phyloP scores from a whole-genome alignment of 2,329 filamentous ascomycete species.

The Beauveria medogensis region DNA sequence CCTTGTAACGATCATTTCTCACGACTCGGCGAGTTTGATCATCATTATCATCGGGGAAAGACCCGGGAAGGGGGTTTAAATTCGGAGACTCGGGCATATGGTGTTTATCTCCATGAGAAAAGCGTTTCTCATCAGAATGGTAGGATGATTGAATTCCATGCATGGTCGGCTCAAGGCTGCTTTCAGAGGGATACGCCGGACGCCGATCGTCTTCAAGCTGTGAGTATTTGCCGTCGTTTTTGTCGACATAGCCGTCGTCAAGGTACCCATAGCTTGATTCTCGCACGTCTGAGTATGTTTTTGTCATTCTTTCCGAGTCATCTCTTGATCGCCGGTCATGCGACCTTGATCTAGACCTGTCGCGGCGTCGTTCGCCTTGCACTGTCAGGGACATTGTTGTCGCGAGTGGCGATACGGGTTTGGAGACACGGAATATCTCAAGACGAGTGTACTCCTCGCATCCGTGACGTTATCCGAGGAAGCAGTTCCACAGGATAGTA shows the following conservation, averaged over 20 bases:
- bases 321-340: constrained; percentile 26
- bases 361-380: constrained; percentile 35
- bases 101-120: constrained; percentile 27
- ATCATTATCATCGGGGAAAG: constrained; percentile 24
- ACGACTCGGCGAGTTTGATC: constrained; percentile 12
- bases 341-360: constrained; percentile 41
- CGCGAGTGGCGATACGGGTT: not conserved
- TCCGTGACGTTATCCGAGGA: not conserved
- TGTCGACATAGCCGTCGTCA: constrained; percentile 23
- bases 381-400: constrained; percentile 43
- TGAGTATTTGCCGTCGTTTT: constrained; percentile 29
- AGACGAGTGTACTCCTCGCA: too few species aligned
- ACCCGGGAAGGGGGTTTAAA: constrained; percentile 24
- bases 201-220: constrained; percentile 23
- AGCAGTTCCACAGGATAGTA: not conserved
- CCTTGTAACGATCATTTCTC: constrained; percentile 10
- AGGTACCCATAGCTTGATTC: constrained; percentile 35
- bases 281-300: constrained; percentile 30
- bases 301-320: constrained; percentile 22
- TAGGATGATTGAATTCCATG: constrained; percentile 29
- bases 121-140: constrained; percentile 30
- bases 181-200: constrained; percentile 33
- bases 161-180: constrained; percentile 28
- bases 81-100: constrained; percentile 27
- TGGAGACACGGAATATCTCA: not conserved